Evolutionary conservation across 2,329 filamentous ascomycete species (phyloP).

Genomic region (Herpotrichia juniperi): DNA sequence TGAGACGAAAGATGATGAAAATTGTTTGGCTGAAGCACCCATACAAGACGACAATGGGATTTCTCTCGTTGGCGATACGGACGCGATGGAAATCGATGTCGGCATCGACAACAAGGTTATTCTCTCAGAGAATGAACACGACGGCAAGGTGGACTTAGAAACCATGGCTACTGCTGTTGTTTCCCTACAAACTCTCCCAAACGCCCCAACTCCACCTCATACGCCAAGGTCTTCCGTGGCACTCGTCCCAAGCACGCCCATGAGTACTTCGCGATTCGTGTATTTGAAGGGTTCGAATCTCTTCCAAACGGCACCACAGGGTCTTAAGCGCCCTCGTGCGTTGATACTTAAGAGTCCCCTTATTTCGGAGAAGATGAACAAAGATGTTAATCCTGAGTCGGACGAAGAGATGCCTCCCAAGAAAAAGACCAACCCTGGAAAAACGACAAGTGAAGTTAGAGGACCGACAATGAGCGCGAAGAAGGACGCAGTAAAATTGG

Average conservation of each 20-base stretch:
- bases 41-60: too few species aligned
- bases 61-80: too few species aligned
- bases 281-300: too few species aligned
- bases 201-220: not conserved
- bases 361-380: conserved; percentile 1
- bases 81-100: too few species aligned
- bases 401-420: not conserved
- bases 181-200: not conserved
- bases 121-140: too few species aligned
- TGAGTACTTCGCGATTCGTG: too few species aligned
- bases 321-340: not conserved
- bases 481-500: not conserved
- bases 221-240: not conserved
- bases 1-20: too few species aligned
- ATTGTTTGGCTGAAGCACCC: too few species aligned
- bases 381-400: not conserved
- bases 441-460: not conserved
- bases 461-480: not conserved
- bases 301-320: not conserved
- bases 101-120: too few species aligned
- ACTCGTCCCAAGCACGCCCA: not conserved
- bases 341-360: not conserved
- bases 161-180: not conserved
- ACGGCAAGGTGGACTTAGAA: not conserved
- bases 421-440: not conserved